Conservation (phyloP, 176 grass and related monocot species). For the sorghum (Sorghum bicolor) region Sorghum_bicolor_NCBIv3 NC_012872.2:4002001-4002500, state of each 20-base stretch:
- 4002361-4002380: constrained; percentile 83
- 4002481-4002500: constrained; percentile 13
- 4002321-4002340: constrained; percentile 47
- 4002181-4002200: constrained; percentile 13
- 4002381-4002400: constrained; percentile 83
- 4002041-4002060: constrained; percentile 90
- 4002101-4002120: constrained; percentile 82
- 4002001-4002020: constrained; percentile 14
- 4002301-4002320: constrained; percentile 9
- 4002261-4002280: constrained; percentile 22
- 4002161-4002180: constrained; percentile 21
- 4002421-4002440: constrained; percentile 27
- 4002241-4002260: constrained; percentile 3
- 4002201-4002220: constrained; percentile 18
- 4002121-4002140: constrained; percentile 98
- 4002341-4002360: constrained; percentile 95
- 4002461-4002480: background rate
- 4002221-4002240: constrained; percentile 9
- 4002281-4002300: constrained; percentile 2
- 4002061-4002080: constrained; percentile 81
- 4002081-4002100: constrained; percentile 91
- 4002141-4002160: constrained; percentile 21
- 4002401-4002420: constrained; percentile 84
- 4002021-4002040: constrained; percentile 64
- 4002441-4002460: constrained; percentile 15